A percentile compares a stretch with the other conserved stretches of the same genome.
These are phyloP conservation scores for Aschersonia sp. DNA, from an alignment of 2,329 filamentous ascomycete species.

Conservation along the genomic window DNA sequence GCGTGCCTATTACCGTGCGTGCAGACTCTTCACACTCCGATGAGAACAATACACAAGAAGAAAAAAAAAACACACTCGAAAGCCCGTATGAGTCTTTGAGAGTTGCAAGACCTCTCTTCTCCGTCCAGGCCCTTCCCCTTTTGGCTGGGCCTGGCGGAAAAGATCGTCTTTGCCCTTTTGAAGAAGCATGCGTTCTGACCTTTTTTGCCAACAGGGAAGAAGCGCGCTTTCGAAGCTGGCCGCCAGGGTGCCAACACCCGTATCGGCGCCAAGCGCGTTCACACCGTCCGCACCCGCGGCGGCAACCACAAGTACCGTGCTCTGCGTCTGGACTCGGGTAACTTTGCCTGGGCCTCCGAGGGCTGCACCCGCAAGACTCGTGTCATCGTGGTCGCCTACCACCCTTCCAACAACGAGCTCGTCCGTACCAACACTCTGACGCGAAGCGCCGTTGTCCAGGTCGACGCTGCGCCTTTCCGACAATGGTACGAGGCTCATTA, in stretches of 20 bases:
- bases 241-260: conserved; percentile 99
- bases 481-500: conserved; percentile 99
- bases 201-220: conserved; percentile 66
- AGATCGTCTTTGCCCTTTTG: background rate
- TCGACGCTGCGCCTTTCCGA: conserved; percentile 97
- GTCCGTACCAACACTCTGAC: conserved; percentile 99
- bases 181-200: conserved; percentile 57
- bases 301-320: conserved; percentile 99
- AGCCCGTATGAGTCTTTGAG: conserved; percentile 43
- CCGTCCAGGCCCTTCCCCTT: background rate
- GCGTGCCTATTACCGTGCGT: conserved; percentile 80
- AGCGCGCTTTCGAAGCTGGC: conserved; percentile 98
- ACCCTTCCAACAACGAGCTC: conserved; percentile 99
- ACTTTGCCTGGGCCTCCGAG: conserved; percentile 99
- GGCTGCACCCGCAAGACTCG: conserved; percentile 97
- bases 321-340: conserved; percentile 94
- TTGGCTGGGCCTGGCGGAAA: background rate
- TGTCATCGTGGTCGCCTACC: conserved; percentile 96
- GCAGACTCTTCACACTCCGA: conserved; percentile 8
- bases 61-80: conserved; percentile 27
- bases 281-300: conserved; percentile 92
- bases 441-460: conserved; percentile 95
- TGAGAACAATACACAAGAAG: conserved; percentile 3
- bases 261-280: conserved; percentile 94
- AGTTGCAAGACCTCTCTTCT: conserved; percentile 3